Evolutionary conservation across 1,284 basidiomycete species (phyloP), one percentile per base, ranked within the genome.

Genomic region (Naganishia sp.): DNA sequence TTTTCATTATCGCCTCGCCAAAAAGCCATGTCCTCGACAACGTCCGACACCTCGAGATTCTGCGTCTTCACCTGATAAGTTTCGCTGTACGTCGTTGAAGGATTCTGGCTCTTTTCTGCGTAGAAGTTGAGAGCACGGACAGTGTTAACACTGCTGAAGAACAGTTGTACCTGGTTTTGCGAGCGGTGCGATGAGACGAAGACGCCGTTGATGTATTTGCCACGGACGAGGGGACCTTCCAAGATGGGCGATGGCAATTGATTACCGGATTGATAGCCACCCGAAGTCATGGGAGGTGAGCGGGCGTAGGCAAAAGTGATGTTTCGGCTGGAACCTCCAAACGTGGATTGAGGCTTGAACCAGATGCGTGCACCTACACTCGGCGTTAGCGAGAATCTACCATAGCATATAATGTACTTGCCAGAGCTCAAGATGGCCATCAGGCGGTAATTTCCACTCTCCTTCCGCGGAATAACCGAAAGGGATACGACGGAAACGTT

Each of bases 401-500:
- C 44, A 28, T 33, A 48, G 63, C 70, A 10, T 7, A 43, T 21
- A 21, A 36, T 16, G 2, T 42, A 73, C 75, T 68, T 60, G 73
- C 78, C 78, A 66, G 88, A 92, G 21, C 83, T 82, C 21, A 92
- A 90, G 57, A 94, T 81, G 0, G 89, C 92, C 59, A 95, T 82
- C 13, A 96, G 83, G 67, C 91, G 89, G 15, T 87, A 80, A 31
- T 86, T 81, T 21, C 73, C 72, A 61, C 77, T 79, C 69, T 82
- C 81, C 55, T 76, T 71, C 13, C 71, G 70, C 6, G 72, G 73
- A 33, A 82, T 72, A 9, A 76, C 69, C 31, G 78, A 72, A 48
- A 83, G 74, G 10, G 72, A 67, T 15, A 78, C 78, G 3, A 61
- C 59, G 25, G 59, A 61, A 25, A 61, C 59, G 16, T 28, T 61